phyloP scores from a whole-genome alignment of 345 rosid species.

The Brassica juncea region DNA sequence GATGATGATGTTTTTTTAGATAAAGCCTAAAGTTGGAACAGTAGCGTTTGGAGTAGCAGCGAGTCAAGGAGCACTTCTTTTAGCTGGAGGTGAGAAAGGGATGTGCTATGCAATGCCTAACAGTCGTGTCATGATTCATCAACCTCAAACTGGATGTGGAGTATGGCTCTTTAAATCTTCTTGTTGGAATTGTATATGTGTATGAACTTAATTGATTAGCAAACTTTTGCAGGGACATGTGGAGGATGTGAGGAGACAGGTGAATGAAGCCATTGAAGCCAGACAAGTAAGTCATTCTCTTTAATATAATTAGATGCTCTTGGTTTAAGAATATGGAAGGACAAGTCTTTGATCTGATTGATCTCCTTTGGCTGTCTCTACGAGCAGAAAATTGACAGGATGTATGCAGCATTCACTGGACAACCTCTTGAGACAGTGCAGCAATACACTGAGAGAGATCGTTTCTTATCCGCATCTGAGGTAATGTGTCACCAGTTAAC shows the following conservation, averaged over 20 bases:
- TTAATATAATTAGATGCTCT: neutral
- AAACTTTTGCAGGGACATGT: constrained; percentile 60
- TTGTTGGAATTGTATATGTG: neutral
- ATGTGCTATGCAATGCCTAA: constrained; percentile 97
- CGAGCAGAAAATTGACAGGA: constrained; percentile 81
- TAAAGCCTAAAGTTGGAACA: constrained; percentile 92
- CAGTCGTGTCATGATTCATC: constrained; percentile 91
- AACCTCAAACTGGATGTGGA: constrained; percentile 90
- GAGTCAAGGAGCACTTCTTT: constrained; percentile 90
- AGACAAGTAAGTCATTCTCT: constrained; percentile 62
- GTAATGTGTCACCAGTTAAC: constrained; percentile 37
- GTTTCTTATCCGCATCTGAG: constrained; percentile 82
- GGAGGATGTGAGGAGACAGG: constrained; percentile 88
- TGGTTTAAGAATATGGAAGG: constrained; percentile 1
- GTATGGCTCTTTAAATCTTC: constrained; percentile 42
- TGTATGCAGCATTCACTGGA: constrained; percentile 84
- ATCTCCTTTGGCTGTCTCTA: constrained; percentile 16
- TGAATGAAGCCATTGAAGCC: constrained; percentile 79
- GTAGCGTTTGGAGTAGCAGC: constrained; percentile 96
- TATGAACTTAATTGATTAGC: neutral
- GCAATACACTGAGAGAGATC: constrained; percentile 78
- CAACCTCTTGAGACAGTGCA: constrained; percentile 86
- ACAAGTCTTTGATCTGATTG: neutral
- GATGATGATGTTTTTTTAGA: constrained; percentile 43
- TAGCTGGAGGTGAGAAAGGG: constrained; percentile 96